Evolutionary conservation across 352 stramenopile genomes (phyloP).

Genomic region (Pythium phragmitis): DNA sequence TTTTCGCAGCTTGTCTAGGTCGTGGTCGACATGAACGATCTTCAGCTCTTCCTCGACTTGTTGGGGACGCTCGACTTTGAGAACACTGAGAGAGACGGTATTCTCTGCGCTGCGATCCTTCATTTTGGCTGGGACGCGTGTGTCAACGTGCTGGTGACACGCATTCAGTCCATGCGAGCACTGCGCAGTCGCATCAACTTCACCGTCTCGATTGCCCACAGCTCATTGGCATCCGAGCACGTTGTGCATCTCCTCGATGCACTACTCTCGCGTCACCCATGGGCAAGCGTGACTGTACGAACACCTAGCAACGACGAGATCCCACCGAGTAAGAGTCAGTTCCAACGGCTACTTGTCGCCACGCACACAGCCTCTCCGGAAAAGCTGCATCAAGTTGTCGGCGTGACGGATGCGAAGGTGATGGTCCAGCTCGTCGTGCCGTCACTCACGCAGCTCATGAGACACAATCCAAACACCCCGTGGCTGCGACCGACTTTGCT

Average conservation of each 20-base stretch:
- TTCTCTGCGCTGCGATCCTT: neutral
- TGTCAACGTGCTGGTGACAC: neutral
- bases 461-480: neutral
- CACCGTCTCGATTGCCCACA: too few relatives aligned
- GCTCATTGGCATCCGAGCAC: too few relatives aligned
- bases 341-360: too few relatives aligned
- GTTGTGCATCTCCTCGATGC: neutral
- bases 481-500: neutral
- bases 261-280: neutral
- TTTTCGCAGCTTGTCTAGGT: neutral
- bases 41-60: neutral
- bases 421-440: neutral
- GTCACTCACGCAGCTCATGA: neutral
- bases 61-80: neutral
- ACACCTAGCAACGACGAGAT: too few relatives aligned
- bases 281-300: neutral
- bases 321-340: too few relatives aligned
- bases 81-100: neutral
- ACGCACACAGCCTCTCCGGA: neutral
- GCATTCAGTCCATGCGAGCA: neutral
- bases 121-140: conserved; percentile 1
- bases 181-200: neutral
- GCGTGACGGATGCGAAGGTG: neutral
- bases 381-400: neutral
- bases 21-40: neutral